Percentiles rank a stretch among this genome's conserved stretches.
Evolutionary conservation across 2,329 filamentous ascomycete genomes (phyloP).

Genomic region (Apiospora aurea): DNA sequence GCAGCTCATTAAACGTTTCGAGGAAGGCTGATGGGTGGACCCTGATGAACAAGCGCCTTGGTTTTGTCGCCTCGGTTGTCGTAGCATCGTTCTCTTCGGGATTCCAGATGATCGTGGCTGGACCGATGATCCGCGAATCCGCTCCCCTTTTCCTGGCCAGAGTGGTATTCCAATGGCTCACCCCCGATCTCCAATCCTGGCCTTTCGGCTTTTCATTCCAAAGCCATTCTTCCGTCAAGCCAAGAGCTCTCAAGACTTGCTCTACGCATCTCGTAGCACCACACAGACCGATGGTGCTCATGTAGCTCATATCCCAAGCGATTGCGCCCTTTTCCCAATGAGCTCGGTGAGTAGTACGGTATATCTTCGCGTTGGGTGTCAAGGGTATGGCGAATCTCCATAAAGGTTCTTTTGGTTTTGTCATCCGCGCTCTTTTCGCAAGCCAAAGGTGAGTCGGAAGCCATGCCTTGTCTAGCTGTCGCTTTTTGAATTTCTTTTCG

Average conservation of each 20-base stretch:
- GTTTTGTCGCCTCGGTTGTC: constrained; percentile 33
- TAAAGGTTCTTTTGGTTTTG: constrained; percentile 75
- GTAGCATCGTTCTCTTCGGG: constrained; percentile 31
- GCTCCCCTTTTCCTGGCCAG: constrained; percentile 62
- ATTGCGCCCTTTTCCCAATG: constrained; percentile 78
- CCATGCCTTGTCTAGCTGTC: constrained; percentile 90
- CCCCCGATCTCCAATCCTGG: constrained; percentile 71
- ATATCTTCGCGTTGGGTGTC: constrained; percentile 88
- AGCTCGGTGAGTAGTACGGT: constrained; percentile 85
- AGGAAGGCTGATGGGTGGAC: constrained; percentile 84
- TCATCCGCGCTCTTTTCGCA: constrained; percentile 91
- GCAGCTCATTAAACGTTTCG: constrained; percentile 70
- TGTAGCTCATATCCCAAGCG: constrained; percentile 94
- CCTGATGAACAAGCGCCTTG: constrained; percentile 68
- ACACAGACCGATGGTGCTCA: constrained; percentile 82
- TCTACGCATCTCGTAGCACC: constrained; percentile 70
- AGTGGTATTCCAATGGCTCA: constrained; percentile 56
- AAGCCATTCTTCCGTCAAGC: constrained; percentile 64
- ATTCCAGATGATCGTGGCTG: constrained; percentile 76
- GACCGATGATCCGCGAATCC: constrained; percentile 68
- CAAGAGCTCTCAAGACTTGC: constrained; percentile 70
- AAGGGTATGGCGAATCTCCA: constrained; percentile 91
- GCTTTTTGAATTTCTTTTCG: constrained; percentile 75
- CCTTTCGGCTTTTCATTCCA: constrained; percentile 65
- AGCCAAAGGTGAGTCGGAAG: constrained; percentile 94